Base-by-base conservation (phyloP, 345 rosid genomes). In the Iberis pinnata region DNA sequence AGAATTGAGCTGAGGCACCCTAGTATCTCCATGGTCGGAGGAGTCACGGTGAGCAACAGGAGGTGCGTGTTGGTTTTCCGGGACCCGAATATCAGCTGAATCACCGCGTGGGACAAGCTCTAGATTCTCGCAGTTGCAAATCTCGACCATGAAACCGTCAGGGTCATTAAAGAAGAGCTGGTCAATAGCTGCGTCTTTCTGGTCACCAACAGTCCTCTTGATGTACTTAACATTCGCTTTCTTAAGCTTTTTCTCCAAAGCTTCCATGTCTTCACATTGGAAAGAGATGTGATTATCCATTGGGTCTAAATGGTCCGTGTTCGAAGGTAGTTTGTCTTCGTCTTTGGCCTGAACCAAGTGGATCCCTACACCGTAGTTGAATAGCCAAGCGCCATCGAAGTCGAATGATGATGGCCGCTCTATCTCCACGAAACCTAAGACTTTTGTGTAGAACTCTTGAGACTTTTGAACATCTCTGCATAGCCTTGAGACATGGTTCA, bases 91-190 rank as follows among this genome's bases (percentile, higher is more conserved):
- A 1, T 57, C 70, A 5, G 33, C 51, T 0, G 70, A 57, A 24
- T 53, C 0, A 0, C 64, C 0, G 0, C 64, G 47, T n/a, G 81
- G 94, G 15, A 77, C 76, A 49, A 88, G 78, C 54, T 72, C 77
- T 0, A 88, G 70, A 71, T 88, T 82, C 76, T 88, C 86, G 10
- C 96, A 88, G 63, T 78, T 82, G 53, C 94, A 84, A 7, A 88
- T 82, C 74, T 88, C 94, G 14, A 88, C 73, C 94, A 82, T 80
- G 71, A 74, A 78, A 0, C 88, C 89, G 35, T 84, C 89, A 3
- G 89, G 82, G 7, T 87, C 84, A n/a, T 68, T 61, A 59, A 82
- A 84, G 44, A 88, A 82, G 12, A 77, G 56, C 72, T 82, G 89
- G 9, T 87, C 87, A 4, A 81, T 78, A 0, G 71, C 53, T 16